Base-by-base conservation (phyloP, 164 flowering plant species). In the Aristolochia contorta region DNA sequence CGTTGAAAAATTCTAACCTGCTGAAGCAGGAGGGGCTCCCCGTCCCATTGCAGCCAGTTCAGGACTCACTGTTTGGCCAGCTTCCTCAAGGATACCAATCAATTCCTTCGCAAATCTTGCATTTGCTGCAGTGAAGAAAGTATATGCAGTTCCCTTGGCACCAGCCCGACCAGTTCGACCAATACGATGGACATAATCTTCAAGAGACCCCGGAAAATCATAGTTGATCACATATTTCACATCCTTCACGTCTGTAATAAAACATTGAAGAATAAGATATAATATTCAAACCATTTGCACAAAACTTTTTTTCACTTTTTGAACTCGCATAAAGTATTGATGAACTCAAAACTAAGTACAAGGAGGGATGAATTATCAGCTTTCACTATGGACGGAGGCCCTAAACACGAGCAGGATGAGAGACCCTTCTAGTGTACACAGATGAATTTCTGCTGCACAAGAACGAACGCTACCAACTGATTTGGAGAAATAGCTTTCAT, bases 131-230 rank as follows among this genome's bases (percentile, higher is more conserved):
- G 97, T 93, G 73, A 93, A 93, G 78, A 82, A 90, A 33, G 92
- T 83, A 67, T 93, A 90, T 12, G 99, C 99, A 37, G 96, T 93
- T 62, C 97, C 97, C 68, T 84, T 90, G 43, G 97, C 97, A 25
- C 98, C 99, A 55, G 99, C 97, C 62, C 96, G 77, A 58, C 97
- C 97, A 0, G 97, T 90, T 66, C 96, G 82, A 53, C 99, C 99
- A 65, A 93, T 93, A 27, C 97, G 86, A 70, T 93, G 97, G 58
- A 93, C 99, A 71, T 90, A 93, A 68, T 90, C 99, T 71, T 90
- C 99, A 1, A 93, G 80, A 16, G 97, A 93, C 51, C 99, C 97
- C 20, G 97, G 97, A 58, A 93, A 93, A 65, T 93, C 94, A 67
- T 93, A 93, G 63, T 90, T 93, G 53, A 93, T 80, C 62, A 93